Evolutionary conservation across 192 early-diverging fungal species (phyloP), one percentile per base, ranked within the genome.

Genomic region (Cetraspora pellucida): DNA sequence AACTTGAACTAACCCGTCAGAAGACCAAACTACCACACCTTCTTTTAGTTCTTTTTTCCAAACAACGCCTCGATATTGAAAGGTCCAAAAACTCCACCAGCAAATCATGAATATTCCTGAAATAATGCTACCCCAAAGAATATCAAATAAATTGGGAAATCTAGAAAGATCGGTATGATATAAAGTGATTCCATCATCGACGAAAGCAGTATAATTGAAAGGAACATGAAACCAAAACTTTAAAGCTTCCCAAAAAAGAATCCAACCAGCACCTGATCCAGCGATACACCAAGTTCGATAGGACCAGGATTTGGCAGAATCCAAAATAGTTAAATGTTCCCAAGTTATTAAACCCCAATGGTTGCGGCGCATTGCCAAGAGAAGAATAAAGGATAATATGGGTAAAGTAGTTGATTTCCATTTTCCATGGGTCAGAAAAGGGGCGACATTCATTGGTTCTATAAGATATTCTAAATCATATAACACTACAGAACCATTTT

Each of bases 81-180:
- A 88, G 0, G 87, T 88, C 87, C 87, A 88, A 49, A 88, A 88
- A 16, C 85, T 86, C 85, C 85, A 88, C 77, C 81, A 88, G 30
- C 73, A 75, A 67, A 85, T 77, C 81, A 88, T 78, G 61, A 88
- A 78, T 57, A 86, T 28, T 5, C 85, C 85, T 72, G 84, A 82
- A 6, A 77, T 69, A 49, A 83, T 58, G 59, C 82, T 83, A 10
- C 80, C 80, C 28, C 82, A 46, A 9, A 88, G 75, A 52, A 84
- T 71, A 9, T 82, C 76, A 31, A 84, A 81, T 44, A 83, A 70
- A 19, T 75, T 61, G 52, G 69, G 69, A 72, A 83, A 83, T 49
- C 70, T 72, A 55, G 82, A 54, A 49, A 79, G 60, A 64, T 79
- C 68, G 4, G 77, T 78, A 72, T 81, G 69, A 78, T 85, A 82